Evolutionary conservation across 257 asterid species (phyloP), one percentile per base, ranked within the genome.

Genomic region (Solanum acaule): DNA sequence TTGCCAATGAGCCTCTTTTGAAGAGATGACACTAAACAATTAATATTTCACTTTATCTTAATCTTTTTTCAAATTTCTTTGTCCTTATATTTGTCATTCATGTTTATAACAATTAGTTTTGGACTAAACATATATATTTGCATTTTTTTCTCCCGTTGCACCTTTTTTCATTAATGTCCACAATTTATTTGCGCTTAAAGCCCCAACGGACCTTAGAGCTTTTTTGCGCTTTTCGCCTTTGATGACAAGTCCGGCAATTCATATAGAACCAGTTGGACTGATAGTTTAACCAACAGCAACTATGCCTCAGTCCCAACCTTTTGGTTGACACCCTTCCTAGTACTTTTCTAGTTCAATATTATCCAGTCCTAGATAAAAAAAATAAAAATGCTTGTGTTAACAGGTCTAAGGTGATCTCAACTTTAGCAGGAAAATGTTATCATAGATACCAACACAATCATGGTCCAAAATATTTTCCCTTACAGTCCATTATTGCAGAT

Each of bases 71-170:
- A 56, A 56, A 56, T 56, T 56, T 56, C 10, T 56, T 56, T 18
- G n/a, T 56, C 0, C 10, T 0, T 56, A 56, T 56, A 56, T 56
- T 7, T 56, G n/a, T 56, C n/a, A 3, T 56, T 18, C 65, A 56
- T 56, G 65, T 18, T 56, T 56, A 56, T 7, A 56, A 56, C 5
- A 56, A 18, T 0, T 0, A 6, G 65, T 0, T 18, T 56, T 56
- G 65, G 65, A 18, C 11, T 56, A 56, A 56, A 6, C 65, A 56
- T 56, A 18, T 56, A 56, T 0, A 56, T 56, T 56, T 56, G n/a
- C n/a, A 46, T 18, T 18, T 56, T 18, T 18, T 56, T 56, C 65
- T 6, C n/a, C 65, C 65, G 18, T 20, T 56, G 65, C 10, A 18
- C 10, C 65, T 56, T 1, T 56, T 18, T 6, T 56, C 25, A 56